Evolutionary conservation across 2,329 filamentous ascomycete species (phyloP), one percentile per base, ranked within the genome.

Genomic region (Talaromyces atroroseus): DNA sequence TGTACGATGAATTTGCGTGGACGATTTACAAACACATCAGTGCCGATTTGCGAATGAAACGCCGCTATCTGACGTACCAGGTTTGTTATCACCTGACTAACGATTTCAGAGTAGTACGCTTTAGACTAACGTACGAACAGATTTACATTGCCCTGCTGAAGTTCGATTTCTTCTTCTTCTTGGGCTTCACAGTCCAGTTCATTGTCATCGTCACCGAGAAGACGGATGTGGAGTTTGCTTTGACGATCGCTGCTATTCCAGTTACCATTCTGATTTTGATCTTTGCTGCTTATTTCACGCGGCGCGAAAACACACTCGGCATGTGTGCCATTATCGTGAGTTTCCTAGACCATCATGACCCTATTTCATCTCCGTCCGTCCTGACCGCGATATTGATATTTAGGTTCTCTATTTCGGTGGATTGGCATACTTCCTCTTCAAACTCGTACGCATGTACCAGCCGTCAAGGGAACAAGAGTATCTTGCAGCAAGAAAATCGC

Each of bases 121-220:
- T 29, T 34, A 5, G 44, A 58, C 59, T 65, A 71, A 61, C 67
- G 26, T n/a, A 0, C 2, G 14, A 14, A 5, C 60, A 96, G 92
- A 92, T 99, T 72, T 99, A 96, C 74, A 96, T 99, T 67, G 90
- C 94, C 38, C 82, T 99, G 11, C 82, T 99, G 62, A 99, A 99
- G 75, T 99, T 99, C 72, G 94, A 99, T 76, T 97, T 99, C 76
- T 99, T 99, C 84, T 97, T 99, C 80, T 99, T 99, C 81, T 84
- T 99, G 51, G 94, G 92, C 54, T 99, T 99, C 73, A 97, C 94
- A 6, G 90, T 99, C 48, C 94, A 99, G 70, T 99, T 99, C 73
- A 82, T 97, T 54, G 92, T 99, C 65, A 88, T 97, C 58, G 91
- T 99, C 58, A 86, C 83, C 46, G 82, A 82, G 61, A 80, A 79